Percentiles rank a stretch among this genome's conserved stretches.
Evolutionary conservation across 345 rosid species (phyloP).

Genomic region (Mercurialis annua): DNA sequence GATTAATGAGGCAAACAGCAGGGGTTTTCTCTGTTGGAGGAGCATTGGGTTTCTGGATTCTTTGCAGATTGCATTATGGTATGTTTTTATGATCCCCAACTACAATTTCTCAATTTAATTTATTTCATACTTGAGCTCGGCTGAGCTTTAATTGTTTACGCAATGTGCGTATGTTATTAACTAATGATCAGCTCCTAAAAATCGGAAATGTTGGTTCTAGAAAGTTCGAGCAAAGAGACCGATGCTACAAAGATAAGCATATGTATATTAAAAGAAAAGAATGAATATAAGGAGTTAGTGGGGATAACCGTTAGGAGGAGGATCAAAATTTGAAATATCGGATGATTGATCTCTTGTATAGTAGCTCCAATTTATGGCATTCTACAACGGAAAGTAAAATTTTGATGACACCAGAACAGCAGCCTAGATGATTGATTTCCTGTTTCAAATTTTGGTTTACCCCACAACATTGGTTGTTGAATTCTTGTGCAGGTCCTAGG

Average conservation of each 20-base stretch:
- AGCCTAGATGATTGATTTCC: neutral
- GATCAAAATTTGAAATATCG: neutral
- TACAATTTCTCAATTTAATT: neutral
- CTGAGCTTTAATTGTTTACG: too few species aligned
- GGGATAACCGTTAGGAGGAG: neutral
- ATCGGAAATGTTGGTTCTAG: constrained; percentile 10
- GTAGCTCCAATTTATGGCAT: neutral
- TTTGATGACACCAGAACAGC: too few species aligned
- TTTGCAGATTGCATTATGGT: constrained; percentile 80
- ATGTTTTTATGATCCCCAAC: constrained; percentile 12
- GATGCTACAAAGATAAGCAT: neutral
- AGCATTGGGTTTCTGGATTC: constrained; percentile 82
- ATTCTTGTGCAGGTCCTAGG: constrained; percentile 48
- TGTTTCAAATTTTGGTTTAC: neutral
- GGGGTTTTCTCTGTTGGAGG: constrained; percentile 70
- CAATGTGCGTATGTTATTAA: too few species aligned
- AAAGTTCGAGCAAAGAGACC: neutral
- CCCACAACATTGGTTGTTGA: neutral
- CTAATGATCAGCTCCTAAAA: neutral
- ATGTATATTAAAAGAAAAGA: neutral
- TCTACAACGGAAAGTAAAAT: too few species aligned
- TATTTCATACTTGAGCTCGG: too few species aligned
- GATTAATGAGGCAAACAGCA: constrained; percentile 75
- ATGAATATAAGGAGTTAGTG: neutral
- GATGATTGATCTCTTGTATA: neutral